Conservation (phyloP, 78 protist genomes). For the Dictyostelium citrinum region DNA sequence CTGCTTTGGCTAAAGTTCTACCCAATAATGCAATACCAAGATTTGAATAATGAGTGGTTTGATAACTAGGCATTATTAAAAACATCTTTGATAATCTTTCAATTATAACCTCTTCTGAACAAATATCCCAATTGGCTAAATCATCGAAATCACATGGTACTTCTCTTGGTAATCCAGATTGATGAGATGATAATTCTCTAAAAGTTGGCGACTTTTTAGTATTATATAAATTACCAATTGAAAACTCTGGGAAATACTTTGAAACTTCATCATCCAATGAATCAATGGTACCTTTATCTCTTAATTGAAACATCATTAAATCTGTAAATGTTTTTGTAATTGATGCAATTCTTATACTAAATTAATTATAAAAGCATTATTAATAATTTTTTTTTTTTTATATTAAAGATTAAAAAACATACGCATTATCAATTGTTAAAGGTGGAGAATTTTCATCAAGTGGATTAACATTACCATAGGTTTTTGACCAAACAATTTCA, state of each 20-base stretch:
- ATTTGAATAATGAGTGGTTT: constrained; percentile 47
- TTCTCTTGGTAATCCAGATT: constrained; percentile 54
- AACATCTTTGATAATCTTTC: neutral
- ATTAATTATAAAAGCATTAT: neutral
- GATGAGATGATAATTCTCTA: constrained; percentile 55
- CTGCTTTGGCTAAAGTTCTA: constrained; percentile 10
- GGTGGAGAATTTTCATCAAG: constrained; percentile 51
- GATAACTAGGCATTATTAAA: constrained; percentile 48
- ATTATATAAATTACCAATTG: constrained; percentile 5
- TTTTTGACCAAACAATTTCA: constrained; percentile 51
- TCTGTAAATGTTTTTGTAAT: constrained; percentile 71
- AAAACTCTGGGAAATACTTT: constrained; percentile 30
- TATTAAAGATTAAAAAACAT: neutral
- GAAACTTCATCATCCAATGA: constrained; percentile 39
- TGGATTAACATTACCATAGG: constrained; percentile 53
- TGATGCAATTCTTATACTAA: constrained; percentile 50
- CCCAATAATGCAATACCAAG: constrained; percentile 49
- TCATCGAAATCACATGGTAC: constrained; percentile 54
- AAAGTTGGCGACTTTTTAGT: constrained; percentile 10
- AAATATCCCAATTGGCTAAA: neutral
- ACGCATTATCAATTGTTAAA: constrained; percentile 41
- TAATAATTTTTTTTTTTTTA: neutral
- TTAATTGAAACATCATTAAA: constrained; percentile 69
- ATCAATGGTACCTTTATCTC: constrained; percentile 18
- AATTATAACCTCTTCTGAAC: constrained; percentile 15